Evolutionary conservation across 129 eudicot genomes (phyloP).

Genomic region (Apium graveolens): DNA sequence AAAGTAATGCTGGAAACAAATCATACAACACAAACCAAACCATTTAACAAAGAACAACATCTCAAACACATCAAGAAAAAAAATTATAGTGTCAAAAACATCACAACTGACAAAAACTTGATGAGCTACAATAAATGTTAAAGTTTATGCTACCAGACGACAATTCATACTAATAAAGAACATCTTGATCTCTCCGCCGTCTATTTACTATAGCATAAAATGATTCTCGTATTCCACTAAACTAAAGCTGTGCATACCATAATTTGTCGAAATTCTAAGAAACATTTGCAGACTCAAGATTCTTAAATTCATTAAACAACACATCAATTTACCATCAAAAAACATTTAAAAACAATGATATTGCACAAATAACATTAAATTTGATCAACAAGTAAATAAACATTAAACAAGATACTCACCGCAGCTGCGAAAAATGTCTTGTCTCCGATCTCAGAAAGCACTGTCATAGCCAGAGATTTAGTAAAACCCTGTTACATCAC

Average conservation of each 20-base stretch:
- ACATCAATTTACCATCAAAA: neutral
- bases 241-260: neutral
- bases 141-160: neutral
- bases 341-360: neutral
- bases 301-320: neutral
- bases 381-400: neutral
- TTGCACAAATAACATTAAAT: conserved; percentile 1
- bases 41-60: neutral
- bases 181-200: neutral
- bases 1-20: neutral
- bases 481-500: conserved; percentile 54
- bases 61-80: neutral
- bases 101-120: neutral
- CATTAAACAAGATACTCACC: conserved; percentile 28
- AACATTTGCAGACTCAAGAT: neutral
- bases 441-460: conserved; percentile 95
- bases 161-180: neutral
- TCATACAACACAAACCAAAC: neutral
- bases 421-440: conserved; percentile 97
- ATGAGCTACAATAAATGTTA: neutral
- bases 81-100: neutral
- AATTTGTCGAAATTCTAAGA: neutral
- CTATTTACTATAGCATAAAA: neutral
- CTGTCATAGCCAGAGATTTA: conserved; percentile 92
- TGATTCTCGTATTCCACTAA: neutral